Evolutionary conservation across 345 rosid species (phyloP).

Genomic region (Rhodamnia rubescens): DNA sequence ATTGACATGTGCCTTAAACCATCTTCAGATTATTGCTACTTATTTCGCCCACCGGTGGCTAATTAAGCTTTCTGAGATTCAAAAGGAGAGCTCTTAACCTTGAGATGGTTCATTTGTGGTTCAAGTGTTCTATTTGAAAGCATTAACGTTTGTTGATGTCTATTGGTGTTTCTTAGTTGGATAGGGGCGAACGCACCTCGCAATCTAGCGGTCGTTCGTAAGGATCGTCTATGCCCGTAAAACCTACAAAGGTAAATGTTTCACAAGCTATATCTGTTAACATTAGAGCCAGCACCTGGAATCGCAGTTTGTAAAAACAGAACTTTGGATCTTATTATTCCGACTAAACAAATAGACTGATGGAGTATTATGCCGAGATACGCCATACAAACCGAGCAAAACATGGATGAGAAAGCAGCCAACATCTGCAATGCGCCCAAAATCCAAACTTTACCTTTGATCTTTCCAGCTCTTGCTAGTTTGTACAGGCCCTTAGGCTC

Average conservation of each 20-base stretch:
- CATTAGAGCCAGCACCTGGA: neutral
- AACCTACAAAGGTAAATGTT: slow-evolving; percentile 24
- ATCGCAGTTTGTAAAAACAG: neutral
- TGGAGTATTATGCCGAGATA: neutral
- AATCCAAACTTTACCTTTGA: slow-evolving; percentile 35
- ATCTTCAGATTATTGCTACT: neutral
- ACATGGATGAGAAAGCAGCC: neutral
- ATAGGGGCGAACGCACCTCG: slow-evolving; percentile 21
- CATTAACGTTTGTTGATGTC: neutral
- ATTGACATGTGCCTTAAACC: neutral
- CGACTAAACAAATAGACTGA: neutral
- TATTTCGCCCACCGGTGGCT: neutral
- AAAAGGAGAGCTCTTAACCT: neutral
- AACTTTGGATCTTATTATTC: neutral
- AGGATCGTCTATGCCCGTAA: slow-evolving; percentile 63
- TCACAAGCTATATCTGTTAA: neutral
- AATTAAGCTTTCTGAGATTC: neutral
- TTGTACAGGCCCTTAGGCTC: slow-evolving; percentile 81
- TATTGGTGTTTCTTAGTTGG: neutral
- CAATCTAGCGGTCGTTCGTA: slow-evolving; percentile 55
- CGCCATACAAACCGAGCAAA: neutral
- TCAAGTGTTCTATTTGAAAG: neutral
- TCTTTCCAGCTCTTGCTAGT: slow-evolving; percentile 81
- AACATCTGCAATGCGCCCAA: neutral
- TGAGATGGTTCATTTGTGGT: neutral